Base-by-base conservation (phyloP, 2,329 filamentous ascomycete species). In the Trichoderma citrinoviride region DNA sequence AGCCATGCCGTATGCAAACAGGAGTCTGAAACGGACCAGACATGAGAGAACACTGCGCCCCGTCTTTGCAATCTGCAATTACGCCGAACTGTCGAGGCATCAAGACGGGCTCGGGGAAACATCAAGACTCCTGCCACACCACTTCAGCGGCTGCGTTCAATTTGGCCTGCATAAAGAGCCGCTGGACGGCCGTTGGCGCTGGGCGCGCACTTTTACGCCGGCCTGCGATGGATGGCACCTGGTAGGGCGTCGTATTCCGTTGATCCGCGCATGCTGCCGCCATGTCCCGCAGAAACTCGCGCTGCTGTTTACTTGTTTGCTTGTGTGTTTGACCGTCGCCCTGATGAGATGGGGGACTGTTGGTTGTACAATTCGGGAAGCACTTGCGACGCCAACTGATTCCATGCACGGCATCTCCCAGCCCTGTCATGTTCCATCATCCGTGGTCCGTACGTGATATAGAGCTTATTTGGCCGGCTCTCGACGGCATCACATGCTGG, bases 161-260 rank as follows among this genome's bases (percentile, higher is more conserved):
- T n/a, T 17, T 61, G 47, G 46, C 47, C 19, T 61, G 47, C 58
- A 61, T 61, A 37, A 29, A 61, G 40, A 25, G 58, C 46, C 49
- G 19, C 27, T 1, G 14, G 50, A 27, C 19, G 27, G 25, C 37
- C n/a, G 29, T 40, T 49, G 50, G 60, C 44, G 50, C 27, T 37
- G 33, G 33, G 10, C 33, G 27, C 27, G 44, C 50, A 40, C 27
- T 8, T 43, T 61, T 43, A 25, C 37, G n/a, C 47, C n/a, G 15
- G 47, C 47, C 23, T 41, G 29, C 14, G 27, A 55, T 37, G 50
- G 50, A 29, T 47, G 27, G 49, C 25, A 47, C 41, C 55, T 55
- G 50, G 61, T 29, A 55, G 43, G 43, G 23, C 27, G 61, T 56
- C 43, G 61, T 33, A 56, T 57, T 52, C 27, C 33, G 33, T 46